phyloP scores from a whole-genome alignment of 257 asterid genomes.

The Solanum neorickii region DNA sequence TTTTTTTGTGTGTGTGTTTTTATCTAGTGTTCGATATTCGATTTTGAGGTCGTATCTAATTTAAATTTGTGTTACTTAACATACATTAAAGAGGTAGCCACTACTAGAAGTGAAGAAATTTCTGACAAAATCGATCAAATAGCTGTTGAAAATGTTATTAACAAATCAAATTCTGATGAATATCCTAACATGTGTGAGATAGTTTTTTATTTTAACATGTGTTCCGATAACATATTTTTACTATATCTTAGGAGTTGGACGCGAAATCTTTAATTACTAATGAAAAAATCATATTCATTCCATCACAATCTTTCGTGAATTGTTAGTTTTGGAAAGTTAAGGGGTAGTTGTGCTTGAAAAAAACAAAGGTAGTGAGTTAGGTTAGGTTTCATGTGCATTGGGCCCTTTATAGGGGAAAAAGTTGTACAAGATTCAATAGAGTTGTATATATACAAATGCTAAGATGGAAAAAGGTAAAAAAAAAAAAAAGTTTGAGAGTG shows the following conservation, averaged over 20 bases:
- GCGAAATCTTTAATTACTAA: neutral
- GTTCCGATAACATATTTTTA: too few relatives aligned
- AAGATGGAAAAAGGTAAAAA: too few relatives aligned
- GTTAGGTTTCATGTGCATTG: neutral
- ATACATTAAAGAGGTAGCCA: neutral
- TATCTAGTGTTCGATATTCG: too few relatives aligned
- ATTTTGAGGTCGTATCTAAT: neutral
- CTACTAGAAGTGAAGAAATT: neutral
- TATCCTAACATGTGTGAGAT: too few relatives aligned
- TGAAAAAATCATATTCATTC: neutral
- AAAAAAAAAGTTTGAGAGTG: neutral
- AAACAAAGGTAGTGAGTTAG: neutral
- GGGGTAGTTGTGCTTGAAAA: neutral
- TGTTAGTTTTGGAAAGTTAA: neutral
- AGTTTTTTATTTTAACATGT: neutral
- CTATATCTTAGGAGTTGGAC: neutral
- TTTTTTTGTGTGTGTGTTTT: too few relatives aligned
- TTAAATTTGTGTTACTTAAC: accelerated
- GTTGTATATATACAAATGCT: too few relatives aligned
- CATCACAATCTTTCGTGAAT: neutral
- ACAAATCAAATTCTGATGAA: neutral
- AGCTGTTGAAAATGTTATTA: neutral
- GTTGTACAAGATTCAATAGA: neutral
- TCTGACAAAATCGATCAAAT: neutral
- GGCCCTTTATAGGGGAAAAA: neutral